Base-by-base conservation (phyloP, 176 grass and related monocot genomes). In the Eragrostis curvula region DNA sequence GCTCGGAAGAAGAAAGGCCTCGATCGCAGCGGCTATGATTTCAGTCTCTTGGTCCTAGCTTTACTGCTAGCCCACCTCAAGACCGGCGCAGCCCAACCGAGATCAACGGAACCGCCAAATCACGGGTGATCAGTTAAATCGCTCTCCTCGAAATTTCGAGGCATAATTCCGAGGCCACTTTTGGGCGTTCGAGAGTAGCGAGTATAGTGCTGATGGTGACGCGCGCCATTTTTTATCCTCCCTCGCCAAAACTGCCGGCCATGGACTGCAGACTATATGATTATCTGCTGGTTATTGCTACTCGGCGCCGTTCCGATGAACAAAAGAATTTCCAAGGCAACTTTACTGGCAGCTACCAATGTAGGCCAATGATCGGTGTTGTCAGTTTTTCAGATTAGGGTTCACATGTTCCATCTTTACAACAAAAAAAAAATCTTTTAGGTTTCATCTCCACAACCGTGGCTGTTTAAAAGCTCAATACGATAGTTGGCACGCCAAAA, bases 181-280 rank as follows among this genome's bases (percentile, higher is more conserved):
- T 89, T 71, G 71, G 65, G 15, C 12, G 42, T 17, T 28, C 40
- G 83, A 81, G 77, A 81, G 49, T 65, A 71, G 66, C 40, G 63
- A 88, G 71, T 49, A 64, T 85, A 23, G 80, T 21, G 15, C n/a
- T 67, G 25, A 53, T 44, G 14, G 42, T 23, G 64, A 28, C 58
- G 58, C 58, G 45, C 63, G 17, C 55, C 10, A 21, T 85, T 48
- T 7, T 81, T 66, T 80, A 81, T 70, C 46, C 55, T 75, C 82
- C 46, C 1, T 28, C 77, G 63, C 56, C 78, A 8, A 89, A 89
- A 70, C 82, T 85, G 83, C 77, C 77, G 87, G 71, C 77, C 72
- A 25, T 14, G 15, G 42, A 46, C 25, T 41, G 46, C 12, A 63
- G 45, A 50, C 50, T 79, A 12, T 13, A 12, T 40, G 9, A 24